These are phyloP conservation scores for Tricholomella constricta DNA, from an alignment of 768 basidiomycete genomes.

Conservation along the genomic window DNA sequence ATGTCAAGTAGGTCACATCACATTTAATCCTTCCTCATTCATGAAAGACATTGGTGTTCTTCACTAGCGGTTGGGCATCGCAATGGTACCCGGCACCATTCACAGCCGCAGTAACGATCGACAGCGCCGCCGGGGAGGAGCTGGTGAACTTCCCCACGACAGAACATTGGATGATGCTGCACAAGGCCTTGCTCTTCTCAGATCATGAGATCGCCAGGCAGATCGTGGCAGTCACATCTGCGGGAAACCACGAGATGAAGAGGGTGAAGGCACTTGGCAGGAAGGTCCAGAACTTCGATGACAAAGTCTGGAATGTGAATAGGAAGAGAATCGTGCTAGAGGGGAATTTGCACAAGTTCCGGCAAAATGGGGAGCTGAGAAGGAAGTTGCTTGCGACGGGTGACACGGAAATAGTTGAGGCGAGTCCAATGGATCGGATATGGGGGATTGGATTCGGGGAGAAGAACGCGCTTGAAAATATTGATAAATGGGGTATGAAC, in stretches of 20 bases:
- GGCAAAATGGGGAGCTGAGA: slow-evolving; percentile 45
- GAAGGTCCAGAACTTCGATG: slow-evolving; percentile 49
- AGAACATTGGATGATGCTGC: slow-evolving; percentile 19
- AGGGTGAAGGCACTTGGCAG: slow-evolving; percentile 57
- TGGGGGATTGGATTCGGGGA: slow-evolving; percentile 64
- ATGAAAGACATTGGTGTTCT: too few species aligned
- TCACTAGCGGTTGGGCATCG: slow-evolving; percentile 15
- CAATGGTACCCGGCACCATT: slow-evolving; percentile 16
- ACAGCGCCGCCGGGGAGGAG: neutral
- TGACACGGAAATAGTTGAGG: slow-evolving; percentile 52
- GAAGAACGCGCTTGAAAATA: slow-evolving; percentile 44
- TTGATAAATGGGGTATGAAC: slow-evolving; percentile 57
- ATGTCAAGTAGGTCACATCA: too few species aligned
- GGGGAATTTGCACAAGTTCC: slow-evolving; percentile 58
- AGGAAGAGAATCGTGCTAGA: slow-evolving; percentile 52
- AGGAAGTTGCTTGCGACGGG: slow-evolving; percentile 49
- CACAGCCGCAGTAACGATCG: slow-evolving; percentile 3
- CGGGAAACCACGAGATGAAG: slow-evolving; percentile 36
- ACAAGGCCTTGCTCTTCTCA: slow-evolving; percentile 58
- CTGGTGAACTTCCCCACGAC: slow-evolving; percentile 7
- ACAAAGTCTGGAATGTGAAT: slow-evolving; percentile 46
- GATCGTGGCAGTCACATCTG: slow-evolving; percentile 39
- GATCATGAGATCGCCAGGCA: slow-evolving; percentile 44
- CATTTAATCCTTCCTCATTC: too few species aligned
- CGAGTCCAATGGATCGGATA: slow-evolving; percentile 59